Base-by-base conservation (phyloP, 208 protist species). In the Leishmania martiniquensis region DNA sequence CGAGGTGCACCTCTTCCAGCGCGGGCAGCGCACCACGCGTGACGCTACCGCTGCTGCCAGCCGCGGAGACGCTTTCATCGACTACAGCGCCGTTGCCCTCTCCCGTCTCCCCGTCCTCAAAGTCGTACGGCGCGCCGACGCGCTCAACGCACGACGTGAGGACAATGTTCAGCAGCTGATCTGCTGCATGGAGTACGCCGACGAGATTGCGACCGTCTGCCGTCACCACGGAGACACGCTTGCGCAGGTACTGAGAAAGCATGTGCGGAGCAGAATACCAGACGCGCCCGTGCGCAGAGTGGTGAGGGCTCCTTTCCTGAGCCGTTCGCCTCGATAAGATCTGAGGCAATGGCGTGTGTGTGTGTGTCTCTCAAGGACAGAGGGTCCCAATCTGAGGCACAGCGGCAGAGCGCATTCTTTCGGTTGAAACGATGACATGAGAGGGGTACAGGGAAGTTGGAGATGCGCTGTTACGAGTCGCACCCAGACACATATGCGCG, bases 111-210 rank as follows among this genome's bases (percentile, higher is more conserved):
- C 62, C 63, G 3, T 84, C 80, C 12, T 51, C 71, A 32, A 71
- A 63, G 62, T 90, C 83, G 72, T 88, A 78, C 59, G 83, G 77
- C n/a, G 81, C 89, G 22, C 85, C 84, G 15, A 87, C 60, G 44
- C 91, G 91, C 83, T 97, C 90, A 7, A 89, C 81, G 62, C 89
- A 92, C 32, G 85, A 87, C 6, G 85, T 87, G 69, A 97, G 83
- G 0, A 97, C 90, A 34, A 97, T 25, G 76, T 97, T 97, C 15
- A 95, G 67, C 44, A 97, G 85, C 82, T 97, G 93, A 77, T 97
- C 93, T 1, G 90, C 90, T 22, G 87, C 77, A 70, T 95, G 90
- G 60, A 97, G 85, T 13, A 95, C 86, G 34, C 93, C 93, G 25
- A 97, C 81, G 22, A 95, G 81, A 76, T 92, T 87, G 37, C 93